These are phyloP conservation scores for Rhynchospora breviuscula DNA, from an alignment of 176 grass and related monocot species.

Conservation along the genomic window DNA sequence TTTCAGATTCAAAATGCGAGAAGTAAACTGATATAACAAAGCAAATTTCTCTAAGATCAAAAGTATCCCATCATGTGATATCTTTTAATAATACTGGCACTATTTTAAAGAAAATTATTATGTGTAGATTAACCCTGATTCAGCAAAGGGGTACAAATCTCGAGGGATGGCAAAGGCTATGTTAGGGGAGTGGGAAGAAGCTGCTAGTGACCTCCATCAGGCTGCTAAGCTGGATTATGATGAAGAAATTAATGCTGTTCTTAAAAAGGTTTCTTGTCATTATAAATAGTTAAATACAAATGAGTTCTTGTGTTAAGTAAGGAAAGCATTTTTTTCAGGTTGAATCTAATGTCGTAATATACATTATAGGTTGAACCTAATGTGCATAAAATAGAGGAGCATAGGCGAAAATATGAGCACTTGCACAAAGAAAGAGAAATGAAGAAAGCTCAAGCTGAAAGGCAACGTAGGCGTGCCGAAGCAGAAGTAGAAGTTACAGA, in stretches of 20 bases:
- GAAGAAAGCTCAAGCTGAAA: conserved; percentile 44
- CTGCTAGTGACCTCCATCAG: conserved; percentile 53
- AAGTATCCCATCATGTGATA: not conserved
- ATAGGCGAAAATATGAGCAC: conserved; percentile 55
- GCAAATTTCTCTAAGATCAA: not conserved
- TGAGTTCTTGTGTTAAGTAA: not conserved
- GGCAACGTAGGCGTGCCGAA: conserved; percentile 40
- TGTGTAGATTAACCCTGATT: conserved; percentile 63
- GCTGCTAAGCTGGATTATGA: conserved; percentile 70
- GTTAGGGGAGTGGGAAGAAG: conserved; percentile 64
- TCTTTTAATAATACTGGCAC: not conserved
- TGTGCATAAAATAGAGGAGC: conserved; percentile 62
- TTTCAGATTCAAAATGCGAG: not conserved
- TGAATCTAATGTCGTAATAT: conserved; percentile 6
- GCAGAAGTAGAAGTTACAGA: conserved; percentile 29
- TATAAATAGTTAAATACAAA: conserved; percentile 16
- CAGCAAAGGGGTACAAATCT: conserved; percentile 73
- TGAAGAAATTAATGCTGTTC: conserved; percentile 50
- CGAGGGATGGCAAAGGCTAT: conserved; percentile 65
- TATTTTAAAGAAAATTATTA: conserved; percentile 17
- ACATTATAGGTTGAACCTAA: conserved; percentile 56
- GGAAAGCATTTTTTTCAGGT: not conserved
- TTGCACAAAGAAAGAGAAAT: conserved; percentile 58
- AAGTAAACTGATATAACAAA: not conserved
- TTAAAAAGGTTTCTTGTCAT: conserved; percentile 49